Evolutionary conservation across 495 filamentous ascomycete genomes (phyloP).

Genomic region (Parmelia sp.): DNA sequence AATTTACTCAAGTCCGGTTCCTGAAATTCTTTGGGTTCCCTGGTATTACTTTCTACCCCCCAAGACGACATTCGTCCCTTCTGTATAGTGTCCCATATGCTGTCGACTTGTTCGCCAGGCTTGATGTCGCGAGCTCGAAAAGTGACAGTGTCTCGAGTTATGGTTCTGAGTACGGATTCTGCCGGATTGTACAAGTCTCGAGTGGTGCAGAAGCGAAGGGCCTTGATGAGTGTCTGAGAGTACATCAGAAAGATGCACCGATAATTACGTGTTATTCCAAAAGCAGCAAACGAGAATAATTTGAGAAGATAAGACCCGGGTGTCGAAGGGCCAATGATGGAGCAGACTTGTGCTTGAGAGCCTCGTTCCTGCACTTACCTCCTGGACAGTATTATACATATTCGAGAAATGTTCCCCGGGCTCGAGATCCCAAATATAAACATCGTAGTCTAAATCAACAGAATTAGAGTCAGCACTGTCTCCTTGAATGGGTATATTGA

Average conservation of each 20-base stretch:
- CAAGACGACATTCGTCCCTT: constrained; percentile 15
- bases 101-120: constrained; percentile 35
- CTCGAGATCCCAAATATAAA: constrained; percentile 46
- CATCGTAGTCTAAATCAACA: constrained; percentile 34
- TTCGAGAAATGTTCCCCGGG: constrained; percentile 27
- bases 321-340: not conserved
- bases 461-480: not conserved
- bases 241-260: not conserved
- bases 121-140: constrained; percentile 36
- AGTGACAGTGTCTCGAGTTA: constrained; percentile 36
- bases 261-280: not conserved
- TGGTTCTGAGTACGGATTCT: constrained; percentile 34
- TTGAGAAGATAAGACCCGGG: not conserved
- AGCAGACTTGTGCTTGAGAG: not conserved
- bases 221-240: constrained; percentile 35
- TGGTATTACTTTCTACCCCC: constrained; percentile 11
- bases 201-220: constrained; percentile 29
- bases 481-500: not conserved
- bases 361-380: constrained; percentile 24
- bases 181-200: constrained; percentile 32
- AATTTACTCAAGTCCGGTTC: constrained; percentile 26
- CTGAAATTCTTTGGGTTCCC: constrained; percentile 1
- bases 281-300: not conserved
- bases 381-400: constrained; percentile 31
- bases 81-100: constrained; percentile 36